Base-by-base conservation (phyloP, 2,329 filamentous ascomycete species). In the Drechmeria coniospora region DNA sequence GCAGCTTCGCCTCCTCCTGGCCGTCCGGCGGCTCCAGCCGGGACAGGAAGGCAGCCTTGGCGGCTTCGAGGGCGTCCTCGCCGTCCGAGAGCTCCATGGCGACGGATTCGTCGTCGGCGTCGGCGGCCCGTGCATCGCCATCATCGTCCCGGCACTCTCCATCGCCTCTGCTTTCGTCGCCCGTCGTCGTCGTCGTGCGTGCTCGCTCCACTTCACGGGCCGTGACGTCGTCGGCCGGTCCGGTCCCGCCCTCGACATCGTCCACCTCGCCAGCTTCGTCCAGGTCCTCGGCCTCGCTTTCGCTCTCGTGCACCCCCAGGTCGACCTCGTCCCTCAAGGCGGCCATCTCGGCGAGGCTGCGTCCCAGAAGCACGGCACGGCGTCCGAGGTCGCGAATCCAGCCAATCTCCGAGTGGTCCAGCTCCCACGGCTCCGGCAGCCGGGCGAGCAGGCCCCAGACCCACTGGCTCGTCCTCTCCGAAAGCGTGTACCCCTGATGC, bases 361-460 rank as follows among this genome's bases (percentile, higher is more conserved):
- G 53, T 39, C 68, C 61, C 31, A 79, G 49, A 38, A 73, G 46
- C 13, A 77, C 71, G 1, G 83, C 83, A 37, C 74, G 68, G 51
- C 83, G 82, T 1, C 79, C 84, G 19, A 95, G 50, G 32, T 90
- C 81, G 27, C 87, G 65, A 16, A 94, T 59, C 42, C 74, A 71
- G 5, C 74, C 76, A 18, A 92, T 69, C 43, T 90, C 79, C 23
- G 73, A 68, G 36, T 81, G 78, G 34, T 72, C 70, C 47, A 94
- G 57, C 48, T 80, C 74, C 2, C 83, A 83, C 8, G 71, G 57
- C 20, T 81, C 79, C 1, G 79, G 75, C 32, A 87, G 63, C 32
- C 74, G 68, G 3, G 79, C 82, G 24, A 94, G 59, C 32, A 93
- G 52, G 0, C 78, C 74, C 86, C 84, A 94, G 4, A 81, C 59